These are phyloP conservation scores for Protea cynaroides DNA, from an alignment of 164 flowering plant genomes.

Conservation along the genomic window DNA sequence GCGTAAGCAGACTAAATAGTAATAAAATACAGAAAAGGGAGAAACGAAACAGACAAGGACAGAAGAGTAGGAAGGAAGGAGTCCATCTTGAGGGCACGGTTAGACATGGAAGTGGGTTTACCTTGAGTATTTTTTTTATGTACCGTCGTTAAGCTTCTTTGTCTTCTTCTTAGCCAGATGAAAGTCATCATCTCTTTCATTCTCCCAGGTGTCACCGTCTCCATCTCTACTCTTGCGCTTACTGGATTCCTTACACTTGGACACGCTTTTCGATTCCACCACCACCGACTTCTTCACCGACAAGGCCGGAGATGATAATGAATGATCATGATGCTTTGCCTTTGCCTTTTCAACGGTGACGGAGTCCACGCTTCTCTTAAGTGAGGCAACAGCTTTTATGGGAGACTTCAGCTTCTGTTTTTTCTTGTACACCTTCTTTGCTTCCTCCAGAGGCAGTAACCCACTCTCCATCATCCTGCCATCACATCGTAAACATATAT, in stretches of 20 bases:
- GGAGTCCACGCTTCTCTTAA: constrained; percentile 30
- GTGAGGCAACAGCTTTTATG: constrained; percentile 31
- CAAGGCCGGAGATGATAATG: constrained; percentile 22
- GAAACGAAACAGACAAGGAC: too few species aligned
- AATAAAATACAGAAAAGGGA: too few species aligned
- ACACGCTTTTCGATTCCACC: constrained; percentile 18
- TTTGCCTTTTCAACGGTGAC: constrained; percentile 27
- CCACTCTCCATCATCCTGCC: constrained; percentile 95
- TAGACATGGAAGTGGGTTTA: too few species aligned
- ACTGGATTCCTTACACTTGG: constrained; percentile 26
- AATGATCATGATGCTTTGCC: too few species aligned
- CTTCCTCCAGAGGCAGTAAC: constrained; percentile 54
- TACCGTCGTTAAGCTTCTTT: too few species aligned
- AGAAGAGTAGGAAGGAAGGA: too few species aligned
- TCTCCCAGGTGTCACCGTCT: constrained; percentile 18
- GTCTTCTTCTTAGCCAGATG: constrained; percentile 7
- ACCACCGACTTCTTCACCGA: constrained; percentile 25
- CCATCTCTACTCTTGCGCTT: constrained; percentile 35
- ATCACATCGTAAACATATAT: too few species aligned
- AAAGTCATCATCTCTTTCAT: constrained; percentile 43
- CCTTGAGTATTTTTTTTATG: too few species aligned
- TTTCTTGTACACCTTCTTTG: constrained; percentile 56
- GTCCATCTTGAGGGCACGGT: too few species aligned
- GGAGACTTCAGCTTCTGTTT: constrained; percentile 52
- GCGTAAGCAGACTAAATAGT: too few species aligned